Conservation (phyloP, 768 basidiomycete genomes). For the Sporobolomyces roseus region DNA sequence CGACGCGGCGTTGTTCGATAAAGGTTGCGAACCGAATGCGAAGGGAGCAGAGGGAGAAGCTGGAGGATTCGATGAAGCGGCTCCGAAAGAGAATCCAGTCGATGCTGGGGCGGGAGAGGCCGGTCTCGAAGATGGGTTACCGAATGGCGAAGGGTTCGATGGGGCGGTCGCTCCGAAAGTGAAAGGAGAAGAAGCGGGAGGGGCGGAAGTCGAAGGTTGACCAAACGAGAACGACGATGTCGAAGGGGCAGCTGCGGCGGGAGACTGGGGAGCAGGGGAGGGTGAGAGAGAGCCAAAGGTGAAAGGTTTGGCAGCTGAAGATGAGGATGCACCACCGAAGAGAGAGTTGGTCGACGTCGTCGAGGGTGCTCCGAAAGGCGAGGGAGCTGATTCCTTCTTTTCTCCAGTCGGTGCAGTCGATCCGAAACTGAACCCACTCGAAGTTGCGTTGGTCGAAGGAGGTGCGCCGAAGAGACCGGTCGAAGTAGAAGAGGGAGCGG, state of each 20-base stretch:
- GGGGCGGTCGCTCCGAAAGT: slow-evolving; percentile 3
- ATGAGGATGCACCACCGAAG: slow-evolving; percentile 4
- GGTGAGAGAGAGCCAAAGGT: background rate
- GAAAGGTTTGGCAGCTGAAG: slow-evolving; percentile 4
- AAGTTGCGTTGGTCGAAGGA: background rate
- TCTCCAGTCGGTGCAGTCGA: background rate
- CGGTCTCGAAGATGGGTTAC: background rate
- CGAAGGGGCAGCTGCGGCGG: background rate
- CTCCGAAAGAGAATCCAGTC: slow-evolving; percentile 22
- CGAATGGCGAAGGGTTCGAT: slow-evolving; percentile 6
- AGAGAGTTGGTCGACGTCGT: background rate
- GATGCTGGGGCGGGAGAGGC: slow-evolving; percentile 8
- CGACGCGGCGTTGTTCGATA: background rate
- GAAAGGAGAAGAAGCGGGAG: background rate
- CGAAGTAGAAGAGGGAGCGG: background rate
- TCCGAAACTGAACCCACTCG: background rate
- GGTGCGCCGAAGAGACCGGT: background rate
- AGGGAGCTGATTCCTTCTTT: background rate
- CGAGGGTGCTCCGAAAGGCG: background rate
- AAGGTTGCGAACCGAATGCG: slow-evolving; percentile 4
- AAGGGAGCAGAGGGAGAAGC: slow-evolving; percentile 15
- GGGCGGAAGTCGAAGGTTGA: background rate
- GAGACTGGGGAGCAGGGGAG: slow-evolving; percentile 6
- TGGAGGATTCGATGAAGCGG: background rate
- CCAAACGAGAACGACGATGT: slow-evolving; percentile 6